Conservation (phyloP, 2,329 filamentous ascomycete genomes). For the Graphilbum sp. region DNA sequence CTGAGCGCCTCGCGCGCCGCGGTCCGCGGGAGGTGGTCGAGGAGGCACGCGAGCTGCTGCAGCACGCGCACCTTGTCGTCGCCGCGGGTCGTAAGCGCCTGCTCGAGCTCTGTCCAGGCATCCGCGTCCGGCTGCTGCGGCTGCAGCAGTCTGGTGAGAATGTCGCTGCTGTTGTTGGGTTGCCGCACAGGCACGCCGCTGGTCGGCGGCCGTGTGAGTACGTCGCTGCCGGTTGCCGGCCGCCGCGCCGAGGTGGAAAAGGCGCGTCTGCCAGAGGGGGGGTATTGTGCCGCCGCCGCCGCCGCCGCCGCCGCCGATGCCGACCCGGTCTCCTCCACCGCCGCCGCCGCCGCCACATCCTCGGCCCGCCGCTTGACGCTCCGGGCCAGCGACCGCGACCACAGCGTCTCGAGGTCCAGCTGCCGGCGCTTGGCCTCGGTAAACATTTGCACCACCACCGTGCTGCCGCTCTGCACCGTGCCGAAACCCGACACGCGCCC, state of each 20-base stretch:
- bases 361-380: conserved; percentile 7
- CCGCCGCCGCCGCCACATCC: background rate
- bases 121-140: background rate
- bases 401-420: conserved; percentile 35
- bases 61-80: conserved; percentile 13
- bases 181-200: too few relatives aligned
- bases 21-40: conserved; percentile 9
- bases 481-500: conserved; percentile 67
- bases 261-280: conserved; percentile 4
- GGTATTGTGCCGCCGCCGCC: background rate
- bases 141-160: background rate
- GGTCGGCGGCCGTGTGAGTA: too few relatives aligned
- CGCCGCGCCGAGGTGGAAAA: conserved; percentile 10
- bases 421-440: conserved; percentile 35
- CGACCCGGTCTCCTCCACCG: background rate
- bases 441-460: conserved; percentile 40
- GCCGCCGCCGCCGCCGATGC: background rate
- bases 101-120: background rate
- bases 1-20: background rate
- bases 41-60: conserved; percentile 10
- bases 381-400: conserved; percentile 25
- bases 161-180: background rate
- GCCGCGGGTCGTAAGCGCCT: conserved; percentile 10
- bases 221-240: conserved; percentile 4
- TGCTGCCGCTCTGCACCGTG: conserved; percentile 26